These are phyloP conservation scores for Erigeron canadensis DNA, from an alignment of 129 eudicot genomes.

Conservation along the genomic window DNA sequence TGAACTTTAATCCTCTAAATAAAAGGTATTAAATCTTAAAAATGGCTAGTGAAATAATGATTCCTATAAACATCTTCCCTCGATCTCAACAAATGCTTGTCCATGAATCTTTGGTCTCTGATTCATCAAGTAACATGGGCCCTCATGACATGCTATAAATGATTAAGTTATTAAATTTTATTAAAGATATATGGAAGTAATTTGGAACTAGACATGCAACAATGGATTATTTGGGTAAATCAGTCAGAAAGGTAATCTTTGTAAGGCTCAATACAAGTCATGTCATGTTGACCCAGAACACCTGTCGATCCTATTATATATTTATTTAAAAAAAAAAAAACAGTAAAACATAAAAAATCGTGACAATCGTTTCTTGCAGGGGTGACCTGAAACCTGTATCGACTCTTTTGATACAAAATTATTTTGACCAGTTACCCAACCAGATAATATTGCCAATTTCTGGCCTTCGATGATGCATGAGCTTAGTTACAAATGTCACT, in stretches of 20 bases:
- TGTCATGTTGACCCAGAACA: too few species aligned
- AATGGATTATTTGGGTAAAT: too few species aligned
- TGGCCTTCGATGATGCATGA: slow-evolving; percentile 7
- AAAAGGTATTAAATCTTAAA: slow-evolving; percentile 56
- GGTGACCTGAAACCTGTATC: too few species aligned
- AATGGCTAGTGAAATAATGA: slow-evolving; percentile 49
- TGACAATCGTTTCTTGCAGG: too few species aligned
- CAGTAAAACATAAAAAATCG: too few species aligned
- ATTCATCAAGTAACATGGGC: slow-evolving; percentile 11
- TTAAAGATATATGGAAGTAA: too few species aligned
- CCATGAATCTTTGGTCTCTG: neutral
- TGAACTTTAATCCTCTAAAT: slow-evolving; percentile 67
- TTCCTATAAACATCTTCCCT: slow-evolving; percentile 41
- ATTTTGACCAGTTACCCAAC: neutral
- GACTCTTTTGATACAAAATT: neutral
- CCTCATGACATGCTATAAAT: slow-evolving; percentile 20
- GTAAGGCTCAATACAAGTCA: too few species aligned
- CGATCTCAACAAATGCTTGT: slow-evolving; percentile 20
- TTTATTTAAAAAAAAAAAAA: too few species aligned
- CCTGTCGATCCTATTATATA: too few species aligned
- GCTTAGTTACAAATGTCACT: slow-evolving; percentile 3
- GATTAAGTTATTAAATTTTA: slow-evolving; percentile 1
- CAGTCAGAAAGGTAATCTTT: too few species aligned
- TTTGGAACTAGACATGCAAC: too few species aligned
- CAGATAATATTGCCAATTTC: neutral